Percentiles rank a stretch among this genome's conserved stretches.
Evolutionary conservation across 106 monocot genomes (phyloP).

Genomic region (Cymbidium sinense): DNA sequence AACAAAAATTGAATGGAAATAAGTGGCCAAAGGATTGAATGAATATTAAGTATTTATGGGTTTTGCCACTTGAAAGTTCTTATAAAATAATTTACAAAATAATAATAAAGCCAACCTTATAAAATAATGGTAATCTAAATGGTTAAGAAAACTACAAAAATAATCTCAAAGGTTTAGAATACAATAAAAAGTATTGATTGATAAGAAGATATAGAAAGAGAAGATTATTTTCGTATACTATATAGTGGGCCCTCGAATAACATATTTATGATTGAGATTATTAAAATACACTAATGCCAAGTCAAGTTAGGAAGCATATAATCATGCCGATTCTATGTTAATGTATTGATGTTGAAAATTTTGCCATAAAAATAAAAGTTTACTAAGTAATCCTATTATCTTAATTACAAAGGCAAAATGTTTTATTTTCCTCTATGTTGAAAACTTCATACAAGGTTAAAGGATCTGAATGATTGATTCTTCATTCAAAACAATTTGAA

Average conservation of each 20-base stretch:
- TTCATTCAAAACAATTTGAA: background rate
- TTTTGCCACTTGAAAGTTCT: background rate
- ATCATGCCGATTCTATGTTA: background rate
- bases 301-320: background rate
- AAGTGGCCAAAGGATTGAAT: background rate
- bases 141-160: background rate
- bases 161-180: background rate
- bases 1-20: background rate
- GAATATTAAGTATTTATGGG: background rate
- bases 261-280: background rate
- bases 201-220: background rate
- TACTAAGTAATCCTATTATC: background rate
- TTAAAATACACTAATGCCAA: background rate
- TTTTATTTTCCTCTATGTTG: background rate
- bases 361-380: background rate
- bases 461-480: no score
- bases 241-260: background rate
- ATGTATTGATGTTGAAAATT: background rate
- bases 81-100: background rate
- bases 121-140: background rate
- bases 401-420: background rate
- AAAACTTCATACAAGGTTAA: background rate
- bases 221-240: background rate
- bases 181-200: background rate
- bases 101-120: background rate